Conservation (phyloP, 352 stramenopile species). For the Pythium dissotocum region DNA sequence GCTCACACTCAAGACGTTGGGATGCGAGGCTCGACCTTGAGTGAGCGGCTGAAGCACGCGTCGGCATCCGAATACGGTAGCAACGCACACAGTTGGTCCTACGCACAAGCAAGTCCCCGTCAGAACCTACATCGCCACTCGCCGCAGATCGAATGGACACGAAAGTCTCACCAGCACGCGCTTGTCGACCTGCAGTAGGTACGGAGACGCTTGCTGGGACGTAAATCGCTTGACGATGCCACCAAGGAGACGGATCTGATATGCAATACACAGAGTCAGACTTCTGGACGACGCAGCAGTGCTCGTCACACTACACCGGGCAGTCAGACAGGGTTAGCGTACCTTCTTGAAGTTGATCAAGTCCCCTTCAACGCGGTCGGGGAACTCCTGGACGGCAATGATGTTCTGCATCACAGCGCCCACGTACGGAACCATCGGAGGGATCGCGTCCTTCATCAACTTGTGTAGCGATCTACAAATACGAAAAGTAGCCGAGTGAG, state of each 20-base stretch:
- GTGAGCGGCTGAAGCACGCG: slow-evolving; percentile 74
- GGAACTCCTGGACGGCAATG: slow-evolving; percentile 81
- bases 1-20: slow-evolving; percentile 35
- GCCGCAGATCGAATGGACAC: not conserved
- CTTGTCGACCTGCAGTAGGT: slow-evolving; percentile 78
- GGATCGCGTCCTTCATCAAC: slow-evolving; percentile 66
- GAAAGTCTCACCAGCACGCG: slow-evolving; percentile 64
- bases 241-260: slow-evolving; percentile 68
- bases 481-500: slow-evolving; percentile 3
- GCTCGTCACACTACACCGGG: not conserved
- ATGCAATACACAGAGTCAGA: slow-evolving; percentile 1
- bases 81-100: slow-evolving; percentile 81
- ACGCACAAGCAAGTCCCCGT: not conserved
- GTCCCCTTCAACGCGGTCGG: slow-evolving; percentile 70
- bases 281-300: not conserved
- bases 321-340: not conserved
- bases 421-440: slow-evolving; percentile 82
- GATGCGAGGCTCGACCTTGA: slow-evolving; percentile 83
- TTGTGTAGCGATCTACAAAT: slow-evolving; percentile 62
- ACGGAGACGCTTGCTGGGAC: slow-evolving; percentile 74
- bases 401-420: slow-evolving; percentile 87
- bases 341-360: slow-evolving; percentile 90
- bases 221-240: slow-evolving; percentile 57
- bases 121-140: not conserved
- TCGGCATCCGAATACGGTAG: slow-evolving; percentile 64